Evolutionary conservation across 208 protist species (phyloP), one percentile per base, ranked within the genome.

Genomic region (Crithidia acanthocephali): DNA sequence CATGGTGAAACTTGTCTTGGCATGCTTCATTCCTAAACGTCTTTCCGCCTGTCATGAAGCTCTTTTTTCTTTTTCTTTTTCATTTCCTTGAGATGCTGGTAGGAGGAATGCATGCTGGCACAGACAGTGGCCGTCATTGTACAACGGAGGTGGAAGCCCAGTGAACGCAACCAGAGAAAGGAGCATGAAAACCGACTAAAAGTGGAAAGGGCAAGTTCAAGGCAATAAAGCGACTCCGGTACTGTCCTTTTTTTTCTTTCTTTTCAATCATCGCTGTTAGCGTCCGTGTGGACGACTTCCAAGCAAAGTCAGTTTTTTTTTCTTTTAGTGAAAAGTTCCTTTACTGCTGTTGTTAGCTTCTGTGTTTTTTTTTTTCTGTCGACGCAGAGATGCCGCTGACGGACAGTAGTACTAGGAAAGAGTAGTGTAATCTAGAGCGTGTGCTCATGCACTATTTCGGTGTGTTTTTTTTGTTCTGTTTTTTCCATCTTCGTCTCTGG

Each of bases 401-500:
- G 18, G n/a, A 65, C 16, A 18, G 22, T 9, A 27, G 51, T 5
- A 44, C 20, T 23, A 47, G 57, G 33, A 40, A 35, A 32, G 40
- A 15, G 25, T 47, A 58, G 7, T 68, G 28, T 0, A 37, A 68
- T 56, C 48, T 15, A n/a, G 47, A 68, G 62, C 62, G 48, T 68
- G 62, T 63, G 62, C 62, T 53, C 59, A 51, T 67, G 10, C 59
- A 67, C 27, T 68, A 68, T 45, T n/a, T 33, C 32, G 27, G 25
- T 7, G 30, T 57, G 1, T 20, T 25, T 53, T n/a, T 42, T 61
- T 33, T 47, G 20, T 44, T 67, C 23, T 37, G n/a, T 55, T 72
- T 35, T 50, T 50, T 63, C 35, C 23, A 48, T 50, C 23, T 66
- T 50, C 23, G 11, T 62, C 0, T 37, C 33, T 50, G 28, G 20